Conservation (phyloP, 2,329 filamentous ascomycete genomes). For the Albophoma yamanashiensis region DNA sequence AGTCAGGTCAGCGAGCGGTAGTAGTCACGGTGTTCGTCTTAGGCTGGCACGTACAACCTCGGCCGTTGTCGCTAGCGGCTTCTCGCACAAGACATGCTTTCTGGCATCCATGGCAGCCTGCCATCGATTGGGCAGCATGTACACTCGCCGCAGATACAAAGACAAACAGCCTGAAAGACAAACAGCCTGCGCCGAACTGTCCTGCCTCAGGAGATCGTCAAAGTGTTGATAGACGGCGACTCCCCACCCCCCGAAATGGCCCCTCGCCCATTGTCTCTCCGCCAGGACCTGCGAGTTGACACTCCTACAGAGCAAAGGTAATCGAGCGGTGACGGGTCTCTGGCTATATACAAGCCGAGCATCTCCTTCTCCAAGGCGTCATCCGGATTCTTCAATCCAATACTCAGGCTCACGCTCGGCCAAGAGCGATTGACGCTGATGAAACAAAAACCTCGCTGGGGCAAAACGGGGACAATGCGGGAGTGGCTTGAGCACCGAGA, state of each 20-base stretch:
- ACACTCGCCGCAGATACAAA: slow-evolving; percentile 34
- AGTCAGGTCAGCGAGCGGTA: not conserved
- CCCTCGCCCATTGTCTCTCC: slow-evolving; percentile 32
- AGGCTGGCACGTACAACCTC: slow-evolving; percentile 35
- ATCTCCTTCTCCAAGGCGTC: not conserved
- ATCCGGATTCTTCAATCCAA: not conserved
- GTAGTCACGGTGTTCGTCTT: not conserved
- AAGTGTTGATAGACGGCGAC: slow-evolving; percentile 33
- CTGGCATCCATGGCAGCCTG: slow-evolving; percentile 41
- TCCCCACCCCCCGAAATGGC: slow-evolving; percentile 30
- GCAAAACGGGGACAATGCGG: not conserved
- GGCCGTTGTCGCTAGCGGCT: slow-evolving; percentile 46
- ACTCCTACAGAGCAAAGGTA: not conserved
- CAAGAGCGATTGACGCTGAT: not conserved
- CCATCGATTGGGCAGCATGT: slow-evolving; percentile 46
- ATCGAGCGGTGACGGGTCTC: not conserved
- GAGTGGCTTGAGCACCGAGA: not conserved
- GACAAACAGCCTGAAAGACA: slow-evolving; percentile 31
- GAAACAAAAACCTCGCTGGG: not conserved
- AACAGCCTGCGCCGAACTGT: slow-evolving; percentile 27
- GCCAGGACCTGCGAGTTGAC: slow-evolving; percentile 15
- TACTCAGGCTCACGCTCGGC: not conserved
- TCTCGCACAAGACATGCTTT: slow-evolving; percentile 49
- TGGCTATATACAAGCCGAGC: not conserved
- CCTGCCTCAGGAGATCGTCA: slow-evolving; percentile 31